These are phyloP conservation scores for Pseudopithomyces maydicus DNA, from an alignment of 2,329 filamentous ascomycete species.

Conservation along the genomic window DNA sequence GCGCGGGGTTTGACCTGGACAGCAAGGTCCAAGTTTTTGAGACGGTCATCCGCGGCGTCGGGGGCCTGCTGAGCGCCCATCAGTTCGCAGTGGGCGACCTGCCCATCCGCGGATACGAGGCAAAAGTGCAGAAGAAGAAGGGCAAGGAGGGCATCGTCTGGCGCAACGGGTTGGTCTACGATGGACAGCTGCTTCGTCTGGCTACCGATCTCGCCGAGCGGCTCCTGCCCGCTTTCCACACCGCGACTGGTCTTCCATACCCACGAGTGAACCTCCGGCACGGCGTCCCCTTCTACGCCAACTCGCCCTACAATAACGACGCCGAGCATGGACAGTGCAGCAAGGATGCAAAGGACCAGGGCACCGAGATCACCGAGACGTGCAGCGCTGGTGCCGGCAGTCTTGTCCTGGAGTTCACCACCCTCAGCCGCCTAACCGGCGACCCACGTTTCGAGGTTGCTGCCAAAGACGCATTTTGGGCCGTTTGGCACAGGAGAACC, in stretches of 20 bases:
- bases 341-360: constrained; percentile 51
- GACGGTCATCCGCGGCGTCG: constrained; percentile 91
- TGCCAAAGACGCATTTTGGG: constrained; percentile 93
- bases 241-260: constrained; percentile 88
- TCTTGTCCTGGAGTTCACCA: constrained; percentile 89
- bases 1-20: constrained; percentile 89
- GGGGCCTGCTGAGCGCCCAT: constrained; percentile 89
- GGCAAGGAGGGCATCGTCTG: constrained; percentile 62
- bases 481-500: constrained; percentile 89
- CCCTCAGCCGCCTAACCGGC: constrained; percentile 84
- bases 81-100: constrained; percentile 90
- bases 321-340: constrained; percentile 54
- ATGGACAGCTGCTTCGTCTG: constrained; percentile 88
- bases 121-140: constrained; percentile 48
- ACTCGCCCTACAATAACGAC: constrained; percentile 75
- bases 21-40: constrained; percentile 99
- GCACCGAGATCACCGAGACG: constrained; percentile 84
- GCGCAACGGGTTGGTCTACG: constrained; percentile 79
- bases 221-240: constrained; percentile 89
- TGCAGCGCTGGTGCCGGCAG: constrained; percentile 97
- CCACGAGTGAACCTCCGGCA: constrained; percentile 89
- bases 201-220: constrained; percentile 84
- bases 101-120: constrained; percentile 79
- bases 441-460: constrained; percentile 86
- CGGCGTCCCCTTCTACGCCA: constrained; percentile 90